Evolutionary conservation across 108 stramenopile genomes (phyloP).

Genomic region (Craspedostauros australis): DNA sequence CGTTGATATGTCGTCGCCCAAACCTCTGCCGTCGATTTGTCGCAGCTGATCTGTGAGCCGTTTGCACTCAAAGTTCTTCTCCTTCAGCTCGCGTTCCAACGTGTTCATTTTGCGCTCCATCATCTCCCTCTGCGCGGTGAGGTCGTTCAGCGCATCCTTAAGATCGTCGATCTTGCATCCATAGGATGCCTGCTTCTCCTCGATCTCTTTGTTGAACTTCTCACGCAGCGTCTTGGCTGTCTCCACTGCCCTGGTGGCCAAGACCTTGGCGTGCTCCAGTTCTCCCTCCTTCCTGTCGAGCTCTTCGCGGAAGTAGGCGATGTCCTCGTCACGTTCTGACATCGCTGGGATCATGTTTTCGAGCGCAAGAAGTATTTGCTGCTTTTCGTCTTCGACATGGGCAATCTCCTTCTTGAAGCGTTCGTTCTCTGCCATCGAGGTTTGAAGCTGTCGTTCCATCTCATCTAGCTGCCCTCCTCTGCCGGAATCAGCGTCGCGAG

Average conservation of each 20-base stretch:
- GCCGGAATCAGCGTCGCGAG: constrained; percentile 18
- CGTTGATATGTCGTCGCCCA: too few relatives aligned
- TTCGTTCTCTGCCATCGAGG: constrained; percentile 18
- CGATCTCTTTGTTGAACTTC: constrained; percentile 30
- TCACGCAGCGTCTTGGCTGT: constrained; percentile 49
- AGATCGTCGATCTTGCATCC: constrained; percentile 29
- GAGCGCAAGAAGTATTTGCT: constrained; percentile 40
- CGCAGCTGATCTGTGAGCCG: constrained; percentile 27
- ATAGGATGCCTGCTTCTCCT: constrained; percentile 13
- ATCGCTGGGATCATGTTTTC: constrained; percentile 54
- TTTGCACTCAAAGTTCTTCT: constrained; percentile 32
- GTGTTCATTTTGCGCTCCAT: constrained; percentile 24
- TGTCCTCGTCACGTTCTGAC: constrained; percentile 47
- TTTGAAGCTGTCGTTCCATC: constrained; percentile 11
- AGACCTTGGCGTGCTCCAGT: constrained; percentile 50
- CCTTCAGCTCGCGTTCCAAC: constrained; percentile 35
- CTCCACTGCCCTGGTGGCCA: constrained; percentile 48
- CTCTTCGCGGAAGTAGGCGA: constrained; percentile 34
- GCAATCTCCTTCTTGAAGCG: constrained; percentile 18
- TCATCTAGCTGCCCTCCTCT: constrained; percentile 22
- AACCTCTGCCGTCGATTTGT: constrained; percentile 29
- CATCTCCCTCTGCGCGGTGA: constrained; percentile 35
- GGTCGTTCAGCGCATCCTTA: constrained; percentile 18
- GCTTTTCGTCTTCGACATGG: constrained; percentile 21
- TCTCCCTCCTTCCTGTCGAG: constrained; percentile 44